Evolutionary conservation across 129 eudicot genomes (phyloP), one percentile per base, ranked within the genome.

Genomic region (Cynara cardunculus): DNA sequence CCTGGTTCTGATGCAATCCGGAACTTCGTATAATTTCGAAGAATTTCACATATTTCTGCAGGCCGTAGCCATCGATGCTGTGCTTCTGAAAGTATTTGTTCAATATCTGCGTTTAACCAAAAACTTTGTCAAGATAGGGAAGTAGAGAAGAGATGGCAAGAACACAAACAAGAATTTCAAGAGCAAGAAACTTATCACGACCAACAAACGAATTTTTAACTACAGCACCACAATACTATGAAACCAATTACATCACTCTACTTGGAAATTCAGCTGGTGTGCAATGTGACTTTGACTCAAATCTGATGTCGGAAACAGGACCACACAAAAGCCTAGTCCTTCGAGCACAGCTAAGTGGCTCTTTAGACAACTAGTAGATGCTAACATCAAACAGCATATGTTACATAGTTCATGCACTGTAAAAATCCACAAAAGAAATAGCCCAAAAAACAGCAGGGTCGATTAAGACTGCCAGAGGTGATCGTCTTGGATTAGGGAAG

Each of bases 21-120:
- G 25, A 94, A 92, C 66, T 84, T 94, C 3, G 83, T 81, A 79
- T 88, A 86, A 82, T 94, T 94, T 44, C 85, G 89, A 76, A 94
- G 96, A 80, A 94, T 94, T 80, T 90, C 96, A 90, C 96, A 94
- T 69, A 94, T 94, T 81, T 94, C 98, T 30, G 98, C 91, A 77
- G 98, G 97, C 7, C 97, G 96, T 72, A 94, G 89, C 98, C 98
- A 94, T 41, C 98, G 90, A 79, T 92, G 93, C 75, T 92, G 97
- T 65, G 98, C 98, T 90, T 92, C 97, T 69, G 68, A 67, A 46
- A 90, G 96, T 84, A 94, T 88, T 81, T 89, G 98, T 56, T 83
- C 92, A 74, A 94, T 90, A 88, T 94, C 98, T 94, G 97, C 89
- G 83, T 11, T 68, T 28, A 49, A 76, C 65, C 82, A 80, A 66